Percentiles rank a stretch among this genome's conserved stretches.
Conservation (phyloP, 495 filamentous ascomycete genomes). For the Acidomyces sp. region DNA sequence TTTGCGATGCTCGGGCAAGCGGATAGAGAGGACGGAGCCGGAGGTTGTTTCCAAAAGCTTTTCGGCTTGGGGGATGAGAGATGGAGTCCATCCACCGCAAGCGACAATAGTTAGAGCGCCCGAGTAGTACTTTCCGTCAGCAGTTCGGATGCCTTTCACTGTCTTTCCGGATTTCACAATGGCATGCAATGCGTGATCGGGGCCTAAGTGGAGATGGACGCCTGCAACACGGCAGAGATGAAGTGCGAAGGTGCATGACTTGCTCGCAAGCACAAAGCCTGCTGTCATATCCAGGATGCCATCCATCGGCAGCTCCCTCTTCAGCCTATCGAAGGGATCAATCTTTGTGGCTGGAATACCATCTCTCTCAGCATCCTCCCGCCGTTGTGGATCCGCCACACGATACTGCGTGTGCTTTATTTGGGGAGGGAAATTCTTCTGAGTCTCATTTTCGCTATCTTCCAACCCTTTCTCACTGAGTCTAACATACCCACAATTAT, state of each 20-base stretch:
- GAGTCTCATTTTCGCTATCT: slow-evolving; percentile 1
- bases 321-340: slow-evolving; percentile 3
- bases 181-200: background rate
- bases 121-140: slow-evolving; percentile 29
- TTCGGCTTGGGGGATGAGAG: slow-evolving; percentile 23
- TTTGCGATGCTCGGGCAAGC: background rate
- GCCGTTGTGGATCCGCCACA: background rate
- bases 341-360: background rate
- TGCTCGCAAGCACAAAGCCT: slow-evolving; percentile 5
- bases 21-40: slow-evolving; percentile 5
- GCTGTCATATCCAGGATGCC: slow-evolving; percentile 7
- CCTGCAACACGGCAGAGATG: background rate
- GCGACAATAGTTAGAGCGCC: slow-evolving; percentile 33
- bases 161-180: background rate
- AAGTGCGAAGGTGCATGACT: slow-evolving; percentile 4
- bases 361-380: background rate
- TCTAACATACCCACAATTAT: slow-evolving; percentile 5
- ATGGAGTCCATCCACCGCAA: slow-evolving; percentile 32
- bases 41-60: slow-evolving; percentile 5
- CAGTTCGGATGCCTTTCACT: slow-evolving; percentile 29
- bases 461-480: background rate
- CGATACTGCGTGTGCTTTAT: slow-evolving; percentile 2
- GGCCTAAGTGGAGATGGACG: background rate
- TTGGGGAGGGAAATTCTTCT: background rate
- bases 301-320: background rate